A percentile compares a stretch with the other conserved stretches of the same genome.
Conservation (phyloP, 495 filamentous ascomycete genomes). For the Hyaloscypha finlandica region DNA sequence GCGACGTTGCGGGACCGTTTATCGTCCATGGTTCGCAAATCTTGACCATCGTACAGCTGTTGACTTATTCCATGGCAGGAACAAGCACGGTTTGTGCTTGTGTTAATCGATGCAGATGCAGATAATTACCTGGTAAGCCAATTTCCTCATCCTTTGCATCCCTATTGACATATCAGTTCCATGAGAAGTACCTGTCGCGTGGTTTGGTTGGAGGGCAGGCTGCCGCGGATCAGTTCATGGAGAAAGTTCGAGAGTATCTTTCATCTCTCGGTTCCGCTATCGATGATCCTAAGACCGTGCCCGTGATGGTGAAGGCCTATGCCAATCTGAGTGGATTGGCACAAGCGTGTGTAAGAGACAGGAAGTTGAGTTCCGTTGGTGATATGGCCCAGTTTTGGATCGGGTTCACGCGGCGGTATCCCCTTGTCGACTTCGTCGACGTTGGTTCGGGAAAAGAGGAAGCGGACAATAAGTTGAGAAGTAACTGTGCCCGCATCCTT, state of each 20-base stretch:
- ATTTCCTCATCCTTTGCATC: neutral
- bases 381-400: constrained; percentile 43
- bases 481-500: constrained; percentile 35
- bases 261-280: constrained; percentile 31
- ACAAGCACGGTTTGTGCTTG: constrained; percentile 34
- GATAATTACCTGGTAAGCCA: constrained; percentile 37
- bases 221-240: constrained; percentile 41
- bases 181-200: constrained; percentile 38
- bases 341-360: constrained; percentile 35
- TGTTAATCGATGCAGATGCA: constrained; percentile 42
- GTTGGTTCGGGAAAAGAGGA: constrained; percentile 59
- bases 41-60: neutral
- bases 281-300: constrained; percentile 29
- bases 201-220: constrained; percentile 37
- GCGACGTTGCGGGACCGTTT: constrained; percentile 3
- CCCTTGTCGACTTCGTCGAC: constrained; percentile 61
- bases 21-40: neutral
- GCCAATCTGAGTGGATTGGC: constrained; percentile 41
- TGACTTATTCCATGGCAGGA: constrained; percentile 7
- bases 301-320: constrained; percentile 42
- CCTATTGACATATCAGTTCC: constrained; percentile 35
- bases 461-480: constrained; percentile 56
- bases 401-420: constrained; percentile 56
- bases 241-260: constrained; percentile 38
- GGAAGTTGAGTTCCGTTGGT: constrained; percentile 21